Evolutionary conservation across 176 grass and related monocot species (phyloP).

Genomic region (Typha latifolia): DNA sequence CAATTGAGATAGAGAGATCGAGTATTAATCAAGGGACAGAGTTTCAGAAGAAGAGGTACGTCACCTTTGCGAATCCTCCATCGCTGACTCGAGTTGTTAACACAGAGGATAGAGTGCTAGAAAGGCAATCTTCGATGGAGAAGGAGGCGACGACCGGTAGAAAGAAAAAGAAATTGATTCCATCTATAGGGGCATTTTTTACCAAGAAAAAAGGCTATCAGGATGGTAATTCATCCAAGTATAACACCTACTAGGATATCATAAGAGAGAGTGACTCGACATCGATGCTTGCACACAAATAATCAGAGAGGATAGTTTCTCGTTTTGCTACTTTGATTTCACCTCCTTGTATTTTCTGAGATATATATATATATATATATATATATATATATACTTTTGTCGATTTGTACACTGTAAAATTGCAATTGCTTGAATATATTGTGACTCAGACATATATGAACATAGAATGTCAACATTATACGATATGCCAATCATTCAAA

Average conservation of each 20-base stretch:
- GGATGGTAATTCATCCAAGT: not conserved
- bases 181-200: conserved; percentile 60
- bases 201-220: conserved; percentile 44
- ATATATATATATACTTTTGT: not conserved
- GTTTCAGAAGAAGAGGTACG: conserved; percentile 83
- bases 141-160: conserved; percentile 25
- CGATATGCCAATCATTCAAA: not conserved
- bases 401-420: conserved; percentile 4
- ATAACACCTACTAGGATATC: not conserved
- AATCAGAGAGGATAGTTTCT: conserved; percentile 13
- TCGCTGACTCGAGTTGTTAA: conserved; percentile 8
- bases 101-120: conserved; percentile 9
- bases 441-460: not conserved
- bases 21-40: conserved; percentile 10
- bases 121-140: conserved; percentile 30
- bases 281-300: not conserved
- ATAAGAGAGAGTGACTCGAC: not conserved
- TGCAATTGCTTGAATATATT: not conserved
- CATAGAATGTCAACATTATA: not conserved
- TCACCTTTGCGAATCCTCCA: conserved; percentile 72
- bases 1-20: conserved; percentile 5
- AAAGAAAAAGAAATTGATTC: conserved; percentile 86
- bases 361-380: not conserved
- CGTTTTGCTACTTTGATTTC: not conserved
- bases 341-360: conserved; percentile 9